Percentiles rank a stretch among this genome's conserved stretches.
Evolutionary conservation across 768 basidiomycete genomes (phyloP).

Genomic region (Mrakia blollopis): DNA sequence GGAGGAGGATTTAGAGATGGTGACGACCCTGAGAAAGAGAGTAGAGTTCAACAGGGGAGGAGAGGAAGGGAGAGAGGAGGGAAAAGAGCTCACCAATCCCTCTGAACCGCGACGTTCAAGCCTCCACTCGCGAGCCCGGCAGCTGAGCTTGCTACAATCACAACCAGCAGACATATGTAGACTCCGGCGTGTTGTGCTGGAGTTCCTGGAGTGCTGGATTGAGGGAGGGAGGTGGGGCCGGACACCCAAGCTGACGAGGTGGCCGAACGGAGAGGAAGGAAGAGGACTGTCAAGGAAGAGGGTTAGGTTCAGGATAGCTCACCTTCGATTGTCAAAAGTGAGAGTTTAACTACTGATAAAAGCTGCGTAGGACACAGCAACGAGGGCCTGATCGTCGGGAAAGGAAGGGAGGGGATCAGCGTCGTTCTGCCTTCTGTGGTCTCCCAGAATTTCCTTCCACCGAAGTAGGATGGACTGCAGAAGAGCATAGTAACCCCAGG

Average conservation of each 20-base stretch:
- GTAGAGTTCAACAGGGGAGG: background rate
- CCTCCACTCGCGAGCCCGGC: conserved; percentile 48
- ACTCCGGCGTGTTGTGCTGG: conserved; percentile 23
- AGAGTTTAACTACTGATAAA: conserved; percentile 1
- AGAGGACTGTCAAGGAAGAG: conserved; percentile 9
- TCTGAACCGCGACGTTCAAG: conserved; percentile 51
- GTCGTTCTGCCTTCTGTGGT: background rate
- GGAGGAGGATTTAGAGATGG: conserved; percentile 46
- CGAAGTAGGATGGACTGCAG: no score
- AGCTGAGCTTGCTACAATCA: conserved; percentile 45
- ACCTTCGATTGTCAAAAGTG: background rate
- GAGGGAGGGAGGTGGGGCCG: background rate
- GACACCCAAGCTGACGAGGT: conserved; percentile 9
- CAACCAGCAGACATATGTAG: conserved; percentile 44
- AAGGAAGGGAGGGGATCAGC: background rate
- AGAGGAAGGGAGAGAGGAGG: no score
- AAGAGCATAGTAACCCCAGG: no score
- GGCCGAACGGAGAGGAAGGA: conserved; percentile 17
- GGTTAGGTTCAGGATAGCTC: background rate
- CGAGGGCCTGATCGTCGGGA: background rate
- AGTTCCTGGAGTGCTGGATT: background rate
- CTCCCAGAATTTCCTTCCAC: no score
- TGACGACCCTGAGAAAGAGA: conserved; percentile 39
- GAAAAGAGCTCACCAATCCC: conserved; percentile 49
- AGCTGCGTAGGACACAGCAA: conserved; percentile 1